These are phyloP conservation scores for Penicillium paneum DNA, from an alignment of 2,329 filamentous ascomycete species.

Conservation along the genomic window DNA sequence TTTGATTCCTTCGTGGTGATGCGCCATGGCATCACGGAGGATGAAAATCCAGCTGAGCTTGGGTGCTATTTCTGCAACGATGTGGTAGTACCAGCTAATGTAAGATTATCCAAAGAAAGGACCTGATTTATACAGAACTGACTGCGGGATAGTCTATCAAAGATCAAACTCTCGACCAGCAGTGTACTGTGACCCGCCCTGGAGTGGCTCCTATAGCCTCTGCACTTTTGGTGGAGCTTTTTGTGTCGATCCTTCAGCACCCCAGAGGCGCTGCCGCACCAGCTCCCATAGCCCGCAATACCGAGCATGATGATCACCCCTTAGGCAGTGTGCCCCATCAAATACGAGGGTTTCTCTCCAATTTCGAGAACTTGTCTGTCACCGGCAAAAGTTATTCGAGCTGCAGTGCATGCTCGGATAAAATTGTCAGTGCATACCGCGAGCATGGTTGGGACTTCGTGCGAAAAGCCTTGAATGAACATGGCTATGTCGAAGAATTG, in stretches of 20 bases:
- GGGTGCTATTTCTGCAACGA: slow-evolving; percentile 99
- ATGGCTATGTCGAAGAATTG: slow-evolving; percentile 62
- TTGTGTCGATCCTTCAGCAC: slow-evolving; percentile 85
- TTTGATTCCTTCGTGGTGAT: slow-evolving; percentile 98
- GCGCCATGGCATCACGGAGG: slow-evolving; percentile 74
- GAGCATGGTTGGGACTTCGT: slow-evolving; percentile 60
- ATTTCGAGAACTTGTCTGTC: slow-evolving; percentile 57
- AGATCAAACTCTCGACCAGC: slow-evolving; percentile 92
- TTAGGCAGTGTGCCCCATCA: slow-evolving; percentile 59
- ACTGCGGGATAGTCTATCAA: slow-evolving; percentile 69
- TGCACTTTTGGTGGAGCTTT: slow-evolving; percentile 81
- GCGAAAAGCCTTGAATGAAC: slow-evolving; percentile 57
- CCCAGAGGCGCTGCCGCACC: slow-evolving; percentile 53
- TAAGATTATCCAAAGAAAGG: slow-evolving; percentile 49
- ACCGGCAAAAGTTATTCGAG: slow-evolving; percentile 57
- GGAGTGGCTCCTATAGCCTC: slow-evolving; percentile 91
- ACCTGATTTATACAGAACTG: slow-evolving; percentile 16
- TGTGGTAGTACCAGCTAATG: slow-evolving; percentile 88
- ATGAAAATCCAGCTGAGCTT: slow-evolving; percentile 61
- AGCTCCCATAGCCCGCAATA: slow-evolving; percentile 31
- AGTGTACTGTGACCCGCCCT: slow-evolving; percentile 94
- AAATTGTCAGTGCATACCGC: slow-evolving; percentile 52
- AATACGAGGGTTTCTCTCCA: slow-evolving; percentile 61
- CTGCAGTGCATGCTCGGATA: slow-evolving; percentile 61
- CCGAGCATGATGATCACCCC: slow-evolving; percentile 44